A percentile compares a stretch with the other conserved stretches of the same genome.
These are phyloP conservation scores for Caloboletus firmus DNA, from an alignment of 1,284 basidiomycete species.

Conservation along the genomic window DNA sequence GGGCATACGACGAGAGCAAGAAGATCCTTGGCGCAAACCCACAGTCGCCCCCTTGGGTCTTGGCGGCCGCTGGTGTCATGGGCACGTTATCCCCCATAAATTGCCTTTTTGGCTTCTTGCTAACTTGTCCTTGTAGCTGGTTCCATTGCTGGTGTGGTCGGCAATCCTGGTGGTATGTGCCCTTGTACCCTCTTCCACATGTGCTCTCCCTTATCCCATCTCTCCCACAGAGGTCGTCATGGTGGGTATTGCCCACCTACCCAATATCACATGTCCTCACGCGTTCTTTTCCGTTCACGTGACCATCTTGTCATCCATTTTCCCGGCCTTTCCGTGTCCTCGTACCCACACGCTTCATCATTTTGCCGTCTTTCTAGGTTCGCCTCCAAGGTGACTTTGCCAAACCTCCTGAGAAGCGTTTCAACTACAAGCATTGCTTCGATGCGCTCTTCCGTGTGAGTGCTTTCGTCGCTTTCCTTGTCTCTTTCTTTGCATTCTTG, in stretches of 20 bases:
- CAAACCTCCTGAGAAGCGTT: constrained; percentile 77
- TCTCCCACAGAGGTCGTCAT: constrained; percentile 69
- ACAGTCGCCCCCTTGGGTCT: constrained; percentile 60
- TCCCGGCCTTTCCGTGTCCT: background rate
- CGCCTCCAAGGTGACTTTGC: constrained; percentile 88
- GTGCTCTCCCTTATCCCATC: background rate
- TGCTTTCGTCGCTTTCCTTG: background rate
- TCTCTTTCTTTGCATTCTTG: constrained; percentile 4
- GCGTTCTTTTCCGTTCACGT: constrained; percentile 19
- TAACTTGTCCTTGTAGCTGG: constrained; percentile 67
- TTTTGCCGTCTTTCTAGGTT: constrained; percentile 38
- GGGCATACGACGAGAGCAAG: constrained; percentile 92
- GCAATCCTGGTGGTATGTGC: constrained; percentile 78
- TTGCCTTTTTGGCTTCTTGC: background rate
- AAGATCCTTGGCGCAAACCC: constrained; percentile 63
- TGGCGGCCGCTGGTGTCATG: constrained; percentile 80
- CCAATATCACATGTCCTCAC: constrained; percentile 23
- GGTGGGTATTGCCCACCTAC: constrained; percentile 41
- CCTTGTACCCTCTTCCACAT: background rate
- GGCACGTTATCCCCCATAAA: constrained; percentile 46
- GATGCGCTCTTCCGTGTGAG: constrained; percentile 79
- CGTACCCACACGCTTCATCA: background rate
- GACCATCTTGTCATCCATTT: constrained; percentile 11
- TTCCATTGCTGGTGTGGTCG: constrained; percentile 78
- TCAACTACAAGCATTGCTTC: constrained; percentile 86